These are phyloP conservation scores for Phytophthora macrochlamydospora DNA, from an alignment of 352 stramenopile genomes.

Conservation along the genomic window DNA sequence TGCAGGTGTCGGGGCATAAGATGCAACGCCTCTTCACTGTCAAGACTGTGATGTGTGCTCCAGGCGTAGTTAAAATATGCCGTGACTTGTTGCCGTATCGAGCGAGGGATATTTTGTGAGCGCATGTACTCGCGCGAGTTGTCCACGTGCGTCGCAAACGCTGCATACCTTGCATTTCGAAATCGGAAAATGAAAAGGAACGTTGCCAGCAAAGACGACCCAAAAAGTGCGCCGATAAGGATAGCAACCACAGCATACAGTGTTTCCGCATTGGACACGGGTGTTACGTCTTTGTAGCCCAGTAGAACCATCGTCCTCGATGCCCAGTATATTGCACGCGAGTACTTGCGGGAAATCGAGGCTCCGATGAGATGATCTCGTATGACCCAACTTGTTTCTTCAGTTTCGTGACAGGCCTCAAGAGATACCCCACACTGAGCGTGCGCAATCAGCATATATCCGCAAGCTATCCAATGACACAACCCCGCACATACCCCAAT, in stretches of 20 bases:
- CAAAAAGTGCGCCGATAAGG: slow-evolving; percentile 56
- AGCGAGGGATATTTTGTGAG: slow-evolving; percentile 58
- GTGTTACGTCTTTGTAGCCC: slow-evolving; percentile 73
- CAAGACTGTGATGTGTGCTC: slow-evolving; percentile 67
- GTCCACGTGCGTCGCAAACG: slow-evolving; percentile 68
- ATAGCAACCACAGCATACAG: slow-evolving; percentile 56
- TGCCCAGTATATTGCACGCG: slow-evolving; percentile 64
- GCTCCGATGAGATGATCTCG: slow-evolving; percentile 56
- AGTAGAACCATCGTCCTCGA: slow-evolving; percentile 65
- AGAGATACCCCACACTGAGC: slow-evolving; percentile 58
- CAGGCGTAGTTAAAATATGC: slow-evolving; percentile 73
- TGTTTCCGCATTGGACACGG: slow-evolving; percentile 60
- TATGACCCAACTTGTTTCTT: slow-evolving; percentile 71
- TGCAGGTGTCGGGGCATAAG: slow-evolving; percentile 68
- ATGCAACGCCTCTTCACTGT: slow-evolving; percentile 65
- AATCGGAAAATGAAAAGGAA: slow-evolving; percentile 82
- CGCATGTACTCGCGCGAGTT: slow-evolving; percentile 80
- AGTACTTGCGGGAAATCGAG: slow-evolving; percentile 58
- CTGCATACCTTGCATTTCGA: slow-evolving; percentile 55
- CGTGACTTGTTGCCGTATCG: slow-evolving; percentile 55
- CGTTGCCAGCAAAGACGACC: slow-evolving; percentile 63
- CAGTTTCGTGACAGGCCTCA: slow-evolving; percentile 44
- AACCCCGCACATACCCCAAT: slow-evolving; percentile 42
- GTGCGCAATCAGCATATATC: slow-evolving; percentile 77
- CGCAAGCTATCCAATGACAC: slow-evolving; percentile 66